Evolutionary conservation across 768 basidiomycete species (phyloP).

Genomic region (Panaeolus cyanescens): DNA sequence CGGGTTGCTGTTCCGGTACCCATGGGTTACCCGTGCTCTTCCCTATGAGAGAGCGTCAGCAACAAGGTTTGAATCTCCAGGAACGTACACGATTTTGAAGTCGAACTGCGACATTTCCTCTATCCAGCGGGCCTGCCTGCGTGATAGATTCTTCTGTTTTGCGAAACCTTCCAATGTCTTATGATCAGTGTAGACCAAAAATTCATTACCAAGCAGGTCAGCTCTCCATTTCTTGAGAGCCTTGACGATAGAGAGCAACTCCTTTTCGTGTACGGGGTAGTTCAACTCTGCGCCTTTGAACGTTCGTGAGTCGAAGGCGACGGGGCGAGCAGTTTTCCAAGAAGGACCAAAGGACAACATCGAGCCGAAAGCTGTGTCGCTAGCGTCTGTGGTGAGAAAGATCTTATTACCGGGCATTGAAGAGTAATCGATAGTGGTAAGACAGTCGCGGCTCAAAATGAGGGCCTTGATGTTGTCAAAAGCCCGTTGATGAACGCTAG

Average conservation of each 20-base stretch:
- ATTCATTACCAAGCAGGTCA: conserved; percentile 20
- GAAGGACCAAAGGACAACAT: conserved; percentile 27
- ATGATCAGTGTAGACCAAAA: conserved; percentile 34
- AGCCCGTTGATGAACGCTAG: not conserved
- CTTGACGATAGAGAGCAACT: conserved; percentile 34
- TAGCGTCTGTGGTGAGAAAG: conserved; percentile 34
- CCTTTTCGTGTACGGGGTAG: conserved; percentile 38
- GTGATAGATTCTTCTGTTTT: conserved; percentile 32
- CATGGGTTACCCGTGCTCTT: too few species aligned
- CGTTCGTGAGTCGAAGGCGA: conserved; percentile 23
- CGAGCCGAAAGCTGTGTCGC: conserved; percentile 26
- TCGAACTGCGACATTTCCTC: conserved; percentile 25
- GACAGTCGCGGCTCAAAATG: conserved; percentile 9
- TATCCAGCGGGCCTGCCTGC: conserved; percentile 36
- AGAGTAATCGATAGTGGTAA: conserved; percentile 16
- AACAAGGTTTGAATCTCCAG: conserved; percentile 28
- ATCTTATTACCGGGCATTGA: conserved; percentile 23
- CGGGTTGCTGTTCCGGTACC: too few species aligned
- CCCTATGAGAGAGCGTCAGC: conserved; percentile 32
- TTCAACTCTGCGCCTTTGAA: conserved; percentile 26
- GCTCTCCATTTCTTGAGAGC: conserved; percentile 26
- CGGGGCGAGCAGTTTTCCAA: conserved; percentile 30
- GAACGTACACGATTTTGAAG: conserved; percentile 19
- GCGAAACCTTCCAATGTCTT: conserved; percentile 26
- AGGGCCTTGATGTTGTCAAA: conserved; percentile 16